Base-by-base conservation (phyloP, 305 asterid species). In the Solanum hybrid region DNA sequence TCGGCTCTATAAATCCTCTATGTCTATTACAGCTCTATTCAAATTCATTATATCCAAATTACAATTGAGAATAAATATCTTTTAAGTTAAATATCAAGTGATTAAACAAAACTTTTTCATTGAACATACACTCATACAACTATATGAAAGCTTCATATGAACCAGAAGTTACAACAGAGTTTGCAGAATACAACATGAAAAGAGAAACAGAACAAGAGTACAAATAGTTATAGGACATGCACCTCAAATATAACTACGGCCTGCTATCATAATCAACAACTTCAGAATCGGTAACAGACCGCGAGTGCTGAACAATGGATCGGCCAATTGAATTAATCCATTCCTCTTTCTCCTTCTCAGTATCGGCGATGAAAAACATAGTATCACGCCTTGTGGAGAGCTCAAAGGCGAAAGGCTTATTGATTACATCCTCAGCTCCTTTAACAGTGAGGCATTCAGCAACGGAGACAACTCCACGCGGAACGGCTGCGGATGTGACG, bases 311-410 rank as follows among this genome's bases (percentile, higher is more conserved):
- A 85, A 97, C 99, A 89, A 97, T 95, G 4, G 98, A 96, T 90
- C 98, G 92, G 7, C 99, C 99, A 39, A 97, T 94, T 7, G 99
- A 95, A 89, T 97, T 97, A 65, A 97, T 96, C 99, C 99, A 94
- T 4, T 94, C 96, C 91, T 94, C 96, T 89, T 93, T 93, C 70
- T 93, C 96, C 90, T 91, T 93, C 32, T 94, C 96, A n/a, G 96
- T 51, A 78, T 94, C 94, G 7, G 95, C 95, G 7, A 94, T 88
- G 75, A 94, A 93, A 82, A 92, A 94, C 95, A 92, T 94, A 26
- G 95, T 93, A 29, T 94, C 94, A 39, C 29, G 84, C 37, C 92
- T 88, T 7, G 94, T 94, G 5, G 96, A 94, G 61, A 94, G 89
- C 93, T 94, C 96, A 72, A 94, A 94, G 2, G 96, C 94, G 70